Conservation (phyloP, 2,329 filamentous ascomycete species). For the Monilinia vaccinii-corymbosi region DNA sequence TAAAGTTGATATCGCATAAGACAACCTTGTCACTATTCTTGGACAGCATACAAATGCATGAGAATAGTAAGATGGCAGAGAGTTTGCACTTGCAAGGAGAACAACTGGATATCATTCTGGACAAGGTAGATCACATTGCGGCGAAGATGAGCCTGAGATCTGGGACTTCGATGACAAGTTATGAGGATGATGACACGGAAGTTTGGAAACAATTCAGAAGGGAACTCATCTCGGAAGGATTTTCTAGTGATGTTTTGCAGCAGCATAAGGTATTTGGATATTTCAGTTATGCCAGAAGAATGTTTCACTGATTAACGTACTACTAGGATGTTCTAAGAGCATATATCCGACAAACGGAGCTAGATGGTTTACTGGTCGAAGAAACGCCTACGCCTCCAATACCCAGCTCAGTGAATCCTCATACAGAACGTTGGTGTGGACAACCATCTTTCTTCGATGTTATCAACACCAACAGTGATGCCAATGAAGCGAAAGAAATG, state of each 20-base stretch:
- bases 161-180: conserved; percentile 29
- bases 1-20: conserved; percentile 43
- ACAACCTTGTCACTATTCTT: conserved; percentile 46
- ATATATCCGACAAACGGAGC: conserved; percentile 51
- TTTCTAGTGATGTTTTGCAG: conserved; percentile 44
- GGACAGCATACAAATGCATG: conserved; percentile 46
- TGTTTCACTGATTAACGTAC: conserved; percentile 14
- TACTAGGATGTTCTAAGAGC: conserved; percentile 47
- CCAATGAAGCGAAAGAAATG: conserved; percentile 23
- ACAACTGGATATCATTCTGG: conserved; percentile 45
- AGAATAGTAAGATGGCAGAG: conserved; percentile 34
- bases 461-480: conserved; percentile 14
- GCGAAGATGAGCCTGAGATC: conserved; percentile 38
- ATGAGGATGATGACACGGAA: conserved; percentile 39
- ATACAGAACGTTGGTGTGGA: conserved; percentile 20
- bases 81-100: conserved; percentile 21
- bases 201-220: conserved; percentile 50
- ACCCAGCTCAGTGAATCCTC: conserved; percentile 21
- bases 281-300: background rate
- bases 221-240: conserved; percentile 50
- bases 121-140: conserved; percentile 51
- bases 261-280: conserved; percentile 45
- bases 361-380: conserved; percentile 44
- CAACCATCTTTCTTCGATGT: conserved; percentile 19
- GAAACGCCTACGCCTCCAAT: conserved; percentile 28